Percentiles rank a stretch among this genome's conserved stretches.
Evolutionary conservation across 371 early-diverging fungal species (phyloP).

Genomic region (Mucor piriformis): DNA sequence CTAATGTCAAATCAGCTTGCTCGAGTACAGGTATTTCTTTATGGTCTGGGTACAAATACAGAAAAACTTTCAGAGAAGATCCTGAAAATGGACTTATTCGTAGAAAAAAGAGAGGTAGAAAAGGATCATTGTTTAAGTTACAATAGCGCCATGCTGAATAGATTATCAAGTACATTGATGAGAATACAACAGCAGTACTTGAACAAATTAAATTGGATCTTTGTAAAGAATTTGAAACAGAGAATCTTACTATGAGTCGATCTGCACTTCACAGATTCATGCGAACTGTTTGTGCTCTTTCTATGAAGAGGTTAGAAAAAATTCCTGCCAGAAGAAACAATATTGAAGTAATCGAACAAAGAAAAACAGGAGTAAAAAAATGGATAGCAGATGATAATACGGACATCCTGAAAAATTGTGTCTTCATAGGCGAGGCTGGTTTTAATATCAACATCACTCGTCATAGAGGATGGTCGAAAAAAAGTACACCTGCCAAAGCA

Average conservation of each 20-base stretch:
- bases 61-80: not conserved
- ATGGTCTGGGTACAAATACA: not conserved
- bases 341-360: not conserved
- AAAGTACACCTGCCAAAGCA: slow-evolving; percentile 4
- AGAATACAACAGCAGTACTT: slow-evolving; percentile 91
- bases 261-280: slow-evolving; percentile 1
- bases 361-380: slow-evolving; percentile 10
- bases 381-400: slow-evolving; percentile 6
- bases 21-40: not conserved
- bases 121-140: not conserved
- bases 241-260: not conserved
- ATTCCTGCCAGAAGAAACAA: not conserved
- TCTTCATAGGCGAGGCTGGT: slow-evolving; percentile 22
- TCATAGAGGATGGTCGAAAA: not conserved
- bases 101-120: not conserved
- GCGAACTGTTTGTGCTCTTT: not conserved
- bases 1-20: not conserved
- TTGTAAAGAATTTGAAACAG: not conserved
- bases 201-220: slow-evolving; percentile 56
- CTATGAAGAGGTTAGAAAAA: slow-evolving; percentile 4
- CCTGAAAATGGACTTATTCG: not conserved
- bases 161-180: slow-evolving; percentile 40
- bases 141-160: slow-evolving; percentile 3
- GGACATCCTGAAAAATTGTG: slow-evolving; percentile 15
- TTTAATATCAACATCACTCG: slow-evolving; percentile 17